Conservation (phyloP, 2,329 filamentous ascomycete species). For the Cladophialophora psammophila region DNA sequence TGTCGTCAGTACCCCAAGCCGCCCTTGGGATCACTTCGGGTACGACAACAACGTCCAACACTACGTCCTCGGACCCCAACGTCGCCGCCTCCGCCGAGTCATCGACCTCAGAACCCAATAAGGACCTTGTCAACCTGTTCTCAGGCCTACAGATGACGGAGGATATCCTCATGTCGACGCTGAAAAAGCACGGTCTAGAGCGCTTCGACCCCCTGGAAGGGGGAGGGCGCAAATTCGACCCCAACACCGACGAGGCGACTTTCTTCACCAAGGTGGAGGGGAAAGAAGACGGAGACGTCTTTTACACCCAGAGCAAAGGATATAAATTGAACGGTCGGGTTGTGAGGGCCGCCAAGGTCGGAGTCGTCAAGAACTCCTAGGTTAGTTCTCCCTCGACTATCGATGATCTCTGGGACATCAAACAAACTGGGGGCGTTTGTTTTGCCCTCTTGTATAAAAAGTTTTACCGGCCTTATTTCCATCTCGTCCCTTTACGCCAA, state of each 20-base stretch:
- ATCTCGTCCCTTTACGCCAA: background rate
- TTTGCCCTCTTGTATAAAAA: background rate
- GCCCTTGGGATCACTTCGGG: conserved; percentile 63
- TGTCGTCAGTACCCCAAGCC: conserved; percentile 77
- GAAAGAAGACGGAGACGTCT: conserved; percentile 89
- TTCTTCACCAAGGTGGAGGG: conserved; percentile 89
- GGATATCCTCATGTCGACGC: conserved; percentile 80
- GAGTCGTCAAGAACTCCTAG: conserved; percentile 83
- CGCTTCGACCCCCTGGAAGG: conserved; percentile 75
- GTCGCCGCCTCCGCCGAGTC: conserved; percentile 50
- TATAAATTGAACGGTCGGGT: conserved; percentile 92
- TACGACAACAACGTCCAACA: conserved; percentile 31
- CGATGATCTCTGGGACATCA: background rate
- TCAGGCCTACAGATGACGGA: conserved; percentile 97
- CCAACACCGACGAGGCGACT: conserved; percentile 94
- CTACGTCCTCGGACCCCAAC: conserved; percentile 32
- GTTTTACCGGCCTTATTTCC: background rate
- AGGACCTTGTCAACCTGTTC: conserved; percentile 81
- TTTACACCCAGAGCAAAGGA: conserved; percentile 93
- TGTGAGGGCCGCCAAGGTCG: conserved; percentile 91
- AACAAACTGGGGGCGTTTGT: background rate
- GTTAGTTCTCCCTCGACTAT: background rate
- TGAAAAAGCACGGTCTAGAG: conserved; percentile 94
- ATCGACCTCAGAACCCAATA: conserved; percentile 56
- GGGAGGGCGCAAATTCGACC: conserved; percentile 86